phyloP scores from a whole-genome alignment of 345 rosid species.

The Xanthoceras sorbifolium region DNA sequence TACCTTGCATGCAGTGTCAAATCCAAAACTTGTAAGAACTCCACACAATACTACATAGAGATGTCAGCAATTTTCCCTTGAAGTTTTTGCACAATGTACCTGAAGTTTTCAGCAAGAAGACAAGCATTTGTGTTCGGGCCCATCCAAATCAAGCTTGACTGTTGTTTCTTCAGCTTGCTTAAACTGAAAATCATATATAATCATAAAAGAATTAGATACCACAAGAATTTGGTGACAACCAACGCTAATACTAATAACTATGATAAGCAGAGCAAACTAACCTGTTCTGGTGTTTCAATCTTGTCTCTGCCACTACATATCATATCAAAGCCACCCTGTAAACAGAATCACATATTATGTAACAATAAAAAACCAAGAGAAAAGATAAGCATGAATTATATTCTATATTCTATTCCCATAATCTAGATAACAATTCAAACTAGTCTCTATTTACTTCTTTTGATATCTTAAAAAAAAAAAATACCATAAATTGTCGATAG shows the following conservation, averaged over 20 bases:
- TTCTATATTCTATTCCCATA: no score
- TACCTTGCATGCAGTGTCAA: constrained; percentile 56
- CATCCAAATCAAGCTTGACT: constrained; percentile 31
- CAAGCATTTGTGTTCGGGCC: constrained; percentile 34
- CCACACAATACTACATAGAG: constrained; percentile 18
- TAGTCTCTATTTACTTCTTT: no score
- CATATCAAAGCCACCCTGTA: constrained; percentile 38
- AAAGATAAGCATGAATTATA: no score
- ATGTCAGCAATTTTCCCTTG: not conserved
- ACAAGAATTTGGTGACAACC: not conserved
- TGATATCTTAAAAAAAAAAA: no score
- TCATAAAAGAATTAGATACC: not conserved
- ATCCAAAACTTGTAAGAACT: constrained; percentile 49
- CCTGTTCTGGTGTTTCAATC: constrained; percentile 43
- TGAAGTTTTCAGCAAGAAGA: constrained; percentile 35
- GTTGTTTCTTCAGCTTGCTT: constrained; percentile 35
- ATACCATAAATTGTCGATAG: no score
- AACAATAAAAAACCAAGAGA: not conserved
- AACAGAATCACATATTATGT: not conserved
- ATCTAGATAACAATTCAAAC: no score
- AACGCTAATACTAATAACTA: not conserved
- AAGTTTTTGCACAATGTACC: constrained; percentile 10
- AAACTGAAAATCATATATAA: constrained; percentile 14
- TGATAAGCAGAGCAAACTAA: not conserved
- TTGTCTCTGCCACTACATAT: constrained; percentile 34